Evolutionary conservation across 257 asterid genomes (phyloP).

Genomic region (Linaria vulgaris): DNA sequence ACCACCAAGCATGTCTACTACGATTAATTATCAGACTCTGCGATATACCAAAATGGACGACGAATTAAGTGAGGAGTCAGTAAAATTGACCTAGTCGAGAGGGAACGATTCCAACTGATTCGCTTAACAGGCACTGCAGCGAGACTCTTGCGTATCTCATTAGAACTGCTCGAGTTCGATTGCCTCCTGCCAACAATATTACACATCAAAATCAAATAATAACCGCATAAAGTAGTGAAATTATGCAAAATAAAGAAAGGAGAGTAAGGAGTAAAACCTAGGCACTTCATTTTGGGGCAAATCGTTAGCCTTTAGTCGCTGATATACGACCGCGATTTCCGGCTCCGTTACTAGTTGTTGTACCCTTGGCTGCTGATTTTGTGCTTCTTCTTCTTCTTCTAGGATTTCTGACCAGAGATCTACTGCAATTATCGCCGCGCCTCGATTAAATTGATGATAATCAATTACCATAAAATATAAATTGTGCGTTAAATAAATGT

Average conservation of each 20-base stretch:
- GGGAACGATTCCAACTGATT: conserved; percentile 83
- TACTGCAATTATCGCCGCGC: conserved; percentile 34
- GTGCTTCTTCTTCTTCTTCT: conserved; percentile 43
- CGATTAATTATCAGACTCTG: too few relatives aligned
- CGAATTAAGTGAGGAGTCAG: conserved; percentile 1
- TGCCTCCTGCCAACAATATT: conserved; percentile 44
- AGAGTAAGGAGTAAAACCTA: conserved; percentile 35
- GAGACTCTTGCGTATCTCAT: conserved; percentile 48
- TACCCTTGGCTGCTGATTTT: conserved; percentile 5
- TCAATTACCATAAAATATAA: background rate
- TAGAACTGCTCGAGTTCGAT: conserved; percentile 47
- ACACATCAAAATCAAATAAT: background rate
- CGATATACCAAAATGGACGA: background rate
- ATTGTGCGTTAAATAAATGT: background rate
- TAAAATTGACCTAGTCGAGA: conserved; percentile 69
- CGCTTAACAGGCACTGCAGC: conserved; percentile 54
- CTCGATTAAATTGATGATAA: background rate
- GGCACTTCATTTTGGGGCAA: conserved; percentile 28
- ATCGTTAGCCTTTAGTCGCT: conserved; percentile 36
- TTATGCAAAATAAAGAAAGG: background rate
- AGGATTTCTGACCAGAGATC: conserved; percentile 61
- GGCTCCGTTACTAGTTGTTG: conserved; percentile 45
- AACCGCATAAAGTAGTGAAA: background rate
- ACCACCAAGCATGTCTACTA: background rate
- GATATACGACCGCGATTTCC: conserved; percentile 45